phyloP scores from a whole-genome alignment of 345 rosid genomes.

The Linum trigynum region DNA sequence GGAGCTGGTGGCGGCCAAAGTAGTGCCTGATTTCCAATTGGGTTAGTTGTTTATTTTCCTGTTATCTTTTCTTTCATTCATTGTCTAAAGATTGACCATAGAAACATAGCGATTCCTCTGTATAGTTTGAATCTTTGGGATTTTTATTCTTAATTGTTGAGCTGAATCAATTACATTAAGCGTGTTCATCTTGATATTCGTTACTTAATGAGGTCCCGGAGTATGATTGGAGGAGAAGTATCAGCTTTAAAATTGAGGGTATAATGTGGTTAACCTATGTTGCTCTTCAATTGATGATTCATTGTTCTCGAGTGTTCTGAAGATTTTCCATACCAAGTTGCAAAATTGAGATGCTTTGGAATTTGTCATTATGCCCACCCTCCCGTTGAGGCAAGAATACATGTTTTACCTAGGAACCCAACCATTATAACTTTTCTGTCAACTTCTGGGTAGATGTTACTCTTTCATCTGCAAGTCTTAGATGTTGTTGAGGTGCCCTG shows the following conservation, averaged over 20 bases:
- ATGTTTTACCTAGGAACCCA: not conserved
- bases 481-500: not conserved
- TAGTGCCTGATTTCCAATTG: conserved; percentile 12
- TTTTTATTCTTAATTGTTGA: not conserved
- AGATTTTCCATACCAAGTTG: not conserved
- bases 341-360: not conserved
- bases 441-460: not conserved
- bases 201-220: not conserved
- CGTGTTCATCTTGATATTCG: too few species aligned
- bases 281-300: not conserved
- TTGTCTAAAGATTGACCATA: too few species aligned
- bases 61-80: not conserved
- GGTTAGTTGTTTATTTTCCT: conserved; percentile 12
- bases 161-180: not conserved
- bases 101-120: too few species aligned
- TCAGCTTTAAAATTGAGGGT: not conserved
- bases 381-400: not conserved
- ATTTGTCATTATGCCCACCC: not conserved
- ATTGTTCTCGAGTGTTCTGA: not conserved
- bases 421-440: not conserved
- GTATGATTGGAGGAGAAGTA: not conserved
- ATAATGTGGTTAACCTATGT: not conserved
- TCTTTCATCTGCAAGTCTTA: not conserved
- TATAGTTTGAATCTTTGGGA: not conserved
- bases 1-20: conserved; percentile 23